Percentiles rank a stretch among this genome's conserved stretches.
Conservation (phyloP, 1,284 basidiomycete genomes). For the Pseudozyma tsukubaensis region DNA sequence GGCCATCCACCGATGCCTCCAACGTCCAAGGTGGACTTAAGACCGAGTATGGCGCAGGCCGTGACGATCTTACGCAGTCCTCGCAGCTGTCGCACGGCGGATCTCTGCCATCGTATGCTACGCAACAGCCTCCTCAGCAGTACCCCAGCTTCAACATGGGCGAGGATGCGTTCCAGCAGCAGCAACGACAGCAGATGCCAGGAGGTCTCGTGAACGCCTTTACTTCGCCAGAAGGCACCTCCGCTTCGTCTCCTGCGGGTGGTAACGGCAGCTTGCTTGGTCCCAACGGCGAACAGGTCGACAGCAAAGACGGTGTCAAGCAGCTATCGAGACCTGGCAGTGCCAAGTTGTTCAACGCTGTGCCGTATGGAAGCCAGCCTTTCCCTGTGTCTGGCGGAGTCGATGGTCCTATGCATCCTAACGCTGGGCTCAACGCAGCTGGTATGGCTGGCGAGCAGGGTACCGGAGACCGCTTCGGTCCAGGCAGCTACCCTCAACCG, state of each 20-base stretch:
- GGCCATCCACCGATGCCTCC: conserved; percentile 17
- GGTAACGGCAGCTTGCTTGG: conserved; percentile 5
- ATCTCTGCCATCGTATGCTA: conserved; percentile 10
- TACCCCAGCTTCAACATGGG: conserved; percentile 21
- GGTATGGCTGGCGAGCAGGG: conserved; percentile 9
- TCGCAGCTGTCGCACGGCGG: conserved; percentile 11
- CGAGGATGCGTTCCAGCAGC: conserved; percentile 23
- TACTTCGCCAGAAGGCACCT: conserved; percentile 25
- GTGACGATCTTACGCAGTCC: conserved; percentile 14
- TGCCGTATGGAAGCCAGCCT: conserved; percentile 20
- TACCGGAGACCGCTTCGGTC: conserved; percentile 17
- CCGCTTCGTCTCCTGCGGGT: conserved; percentile 31
- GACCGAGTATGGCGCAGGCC: conserved; percentile 11
- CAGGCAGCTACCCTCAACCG: conserved; percentile 13
- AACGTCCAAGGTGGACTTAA: conserved; percentile 6
- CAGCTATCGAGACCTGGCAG: conserved; percentile 24
- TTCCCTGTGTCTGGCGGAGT: conserved; percentile 10
- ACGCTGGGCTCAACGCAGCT: conserved; percentile 4
- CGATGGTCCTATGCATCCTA: conserved; percentile 4
- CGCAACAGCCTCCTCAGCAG: conserved; percentile 21
- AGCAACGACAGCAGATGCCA: conserved; percentile 28
- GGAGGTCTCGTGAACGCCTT: conserved; percentile 43
- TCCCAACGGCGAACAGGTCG: conserved; percentile 4
- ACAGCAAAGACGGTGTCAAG: conserved; percentile 11
- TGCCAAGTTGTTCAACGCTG: conserved; percentile 17